Evolutionary conservation across 1,284 basidiomycete species (phyloP), one percentile per base, ranked within the genome.

Genomic region (Coniferiporia weirii): DNA sequence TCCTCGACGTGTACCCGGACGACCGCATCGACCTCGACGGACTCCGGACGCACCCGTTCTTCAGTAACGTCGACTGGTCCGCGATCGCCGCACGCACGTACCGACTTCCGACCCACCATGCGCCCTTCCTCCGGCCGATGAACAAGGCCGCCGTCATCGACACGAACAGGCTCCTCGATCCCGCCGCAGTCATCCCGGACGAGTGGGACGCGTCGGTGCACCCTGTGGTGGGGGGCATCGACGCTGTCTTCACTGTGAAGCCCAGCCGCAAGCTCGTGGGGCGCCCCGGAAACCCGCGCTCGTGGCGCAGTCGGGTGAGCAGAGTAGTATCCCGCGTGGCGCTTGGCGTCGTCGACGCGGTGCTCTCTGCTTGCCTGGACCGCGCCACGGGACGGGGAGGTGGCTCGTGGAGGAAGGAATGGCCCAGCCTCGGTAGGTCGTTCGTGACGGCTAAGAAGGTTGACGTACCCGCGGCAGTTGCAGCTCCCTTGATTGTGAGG

Each of bases 21-120:
- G 35, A 60, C 12, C 52, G 58, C 13, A 60, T 60, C 27, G 6
- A n/a, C 15, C 36, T 57, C n/a, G 10, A 38, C 9, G 56, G 8
- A 19, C 17, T 57, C 9, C 32, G 32, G 15, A n/a, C n/a, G 5
- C 56, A 57, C 27, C 8, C 40, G 19, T 57, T 57, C 40, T 45
- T 57, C 38, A n/a, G 15, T 7, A 19, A 27, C 12, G 56, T 57
- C 9, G 46, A 51, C n/a, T 57, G 56, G 56, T n/a, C 17, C 6
- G 49, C 36, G 15, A 34, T 57, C 36, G 48, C 47, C 12, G 48
- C 56, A 13, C 48, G 48, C n/a, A 17, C 48, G 8, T 57, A 57
- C 35, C 15, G 6, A 8, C 50, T 57, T 8, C 56, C 56, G 19
- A 35, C 8, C 3, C 27, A 43, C 32, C 49, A 57, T 27, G 22